Evolutionary conservation across 2,329 filamentous ascomycete species (phyloP), one percentile per base, ranked within the genome.

Genomic region (Chrysosporium queenslandicum): DNA sequence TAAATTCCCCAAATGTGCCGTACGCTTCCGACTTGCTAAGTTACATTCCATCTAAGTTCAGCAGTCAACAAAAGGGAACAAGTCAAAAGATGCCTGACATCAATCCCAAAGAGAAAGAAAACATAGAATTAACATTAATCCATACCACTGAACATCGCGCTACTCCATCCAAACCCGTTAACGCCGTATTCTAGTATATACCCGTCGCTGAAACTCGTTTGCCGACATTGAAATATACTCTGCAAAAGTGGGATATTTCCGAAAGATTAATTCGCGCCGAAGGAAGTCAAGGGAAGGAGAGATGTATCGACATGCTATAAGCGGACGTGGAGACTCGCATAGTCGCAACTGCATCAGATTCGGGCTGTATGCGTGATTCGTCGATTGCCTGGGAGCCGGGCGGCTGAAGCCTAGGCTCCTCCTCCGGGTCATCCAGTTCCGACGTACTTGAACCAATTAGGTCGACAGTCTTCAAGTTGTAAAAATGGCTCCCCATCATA

Each of bases 371-470:
- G n/a, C n/a, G n/a, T n/a, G n/a, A n/a, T n/a, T n/a, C n/a, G n/a
- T n/a, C n/a, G n/a, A n/a, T n/a, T n/a, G n/a, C n/a, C n/a, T n/a
- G n/a, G n/a, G n/a, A n/a, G n/a, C n/a, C n/a, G n/a, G n/a, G n/a
- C n/a, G n/a, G n/a, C n/a, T n/a, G n/a, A n/a, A n/a, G n/a, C n/a
- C n/a, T n/a, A n/a, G n/a, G n/a, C n/a, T n/a, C n/a, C n/a, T n/a
- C n/a, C n/a, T n/a, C n/a, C 9, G 16, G 11, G 37, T 58, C 50
- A 58, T n/a, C 81, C 82, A 77, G 86, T 87, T 50, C 90, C 87
- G 18, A 85, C 87, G 64, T 86, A 92, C 72, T 96, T 94, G 78
- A 98, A 97, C 87, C 92, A 98, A 66, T 90, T 90, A 16, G 91
- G 87, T 56, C 92, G 78, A 70, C 92, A 98, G 68, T 98, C 92